A percentile compares a stretch with the other conserved stretches of the same genome.
phyloP scores from a whole-genome alignment of 306 rosid species.

The Alnus glutinosa region DNA sequence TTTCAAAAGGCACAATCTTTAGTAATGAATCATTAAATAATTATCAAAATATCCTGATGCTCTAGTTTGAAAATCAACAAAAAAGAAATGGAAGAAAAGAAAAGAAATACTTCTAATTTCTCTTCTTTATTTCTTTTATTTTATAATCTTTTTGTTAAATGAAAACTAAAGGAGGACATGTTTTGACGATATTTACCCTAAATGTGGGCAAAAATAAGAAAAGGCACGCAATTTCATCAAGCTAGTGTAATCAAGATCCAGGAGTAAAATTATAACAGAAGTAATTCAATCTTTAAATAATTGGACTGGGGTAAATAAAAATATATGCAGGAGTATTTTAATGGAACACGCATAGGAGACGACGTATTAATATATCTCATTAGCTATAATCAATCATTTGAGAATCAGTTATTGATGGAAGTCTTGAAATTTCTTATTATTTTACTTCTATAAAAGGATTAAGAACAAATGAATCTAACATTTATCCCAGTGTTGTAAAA shows the following conservation, averaged over 20 bases:
- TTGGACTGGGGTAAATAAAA: background rate
- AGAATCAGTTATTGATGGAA: background rate
- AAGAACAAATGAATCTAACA: too few relatives aligned
- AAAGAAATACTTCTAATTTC: background rate
- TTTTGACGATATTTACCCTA: background rate
- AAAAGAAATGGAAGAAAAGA: background rate
- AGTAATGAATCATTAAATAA: background rate
- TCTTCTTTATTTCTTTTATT: too few relatives aligned
- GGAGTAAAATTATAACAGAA: background rate
- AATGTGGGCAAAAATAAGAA: background rate
- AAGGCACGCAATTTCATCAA: background rate
- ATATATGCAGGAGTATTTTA: background rate
- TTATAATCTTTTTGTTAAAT: too few relatives aligned
- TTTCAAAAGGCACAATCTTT: constrained; percentile 10
- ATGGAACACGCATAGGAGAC: background rate
- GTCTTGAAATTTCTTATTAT: background rate
- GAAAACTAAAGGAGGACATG: too few relatives aligned
- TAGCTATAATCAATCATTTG: background rate
- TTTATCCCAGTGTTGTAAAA: too few relatives aligned
- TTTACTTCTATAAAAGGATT: too few relatives aligned
- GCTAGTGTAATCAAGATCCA: background rate
- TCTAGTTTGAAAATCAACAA: background rate
- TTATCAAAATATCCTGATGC: constrained; percentile 4
- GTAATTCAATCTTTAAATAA: background rate
- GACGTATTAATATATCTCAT: background rate